Evolutionary conservation across 768 basidiomycete genomes (phyloP), one percentile per base, ranked within the genome.

Genomic region (Xanthoconium stramineum): DNA sequence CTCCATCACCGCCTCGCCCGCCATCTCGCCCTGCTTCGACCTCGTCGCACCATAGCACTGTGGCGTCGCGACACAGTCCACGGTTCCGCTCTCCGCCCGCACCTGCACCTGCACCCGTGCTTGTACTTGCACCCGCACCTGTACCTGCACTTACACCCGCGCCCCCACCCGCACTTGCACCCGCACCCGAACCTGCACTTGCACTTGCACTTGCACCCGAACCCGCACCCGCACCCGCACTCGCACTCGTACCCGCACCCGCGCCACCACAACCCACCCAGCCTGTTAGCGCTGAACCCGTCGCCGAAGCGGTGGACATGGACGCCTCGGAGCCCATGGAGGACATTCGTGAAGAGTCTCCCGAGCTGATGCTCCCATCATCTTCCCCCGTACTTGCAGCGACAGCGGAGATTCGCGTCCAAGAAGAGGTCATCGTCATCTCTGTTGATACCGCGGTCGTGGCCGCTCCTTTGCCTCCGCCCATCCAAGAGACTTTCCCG

Each of bases 321-420:
- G 60, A 63, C 37, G 52, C 48, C 2, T 58, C 57, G 0, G 61
- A 56, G 28, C 56, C 58, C 11, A 63, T 62, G 64, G 62, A 68
- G 13, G 66, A 57, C 33, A 37, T 61, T 45, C 54, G 57, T 44
- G 62, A 64, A 55, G 62, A 44, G 42, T 68, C 68, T 29, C 70
- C 65, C 13, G 59, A 62, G 44, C 50, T 71, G 29, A 12, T 61
- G n/a, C 56, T 57, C 28, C 68, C 66, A 32, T 45, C 63, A 14
- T 62, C 71, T 56, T 67, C 69, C 1, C 65, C 65, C 1, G 29
- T 39, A n/a, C 11, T 50, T 35, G 11, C 24, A 36, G 52, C 39
- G n/a, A 10, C 43, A 9, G 49, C 13, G 19, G 59, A 59, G 12
- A 32, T 42, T 6, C 39, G 33, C 9, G 15, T 1, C 5, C 43